phyloP scores from a whole-genome alignment of 441 rosid genomes.

The Bocquillonia castaneifolia region DNA sequence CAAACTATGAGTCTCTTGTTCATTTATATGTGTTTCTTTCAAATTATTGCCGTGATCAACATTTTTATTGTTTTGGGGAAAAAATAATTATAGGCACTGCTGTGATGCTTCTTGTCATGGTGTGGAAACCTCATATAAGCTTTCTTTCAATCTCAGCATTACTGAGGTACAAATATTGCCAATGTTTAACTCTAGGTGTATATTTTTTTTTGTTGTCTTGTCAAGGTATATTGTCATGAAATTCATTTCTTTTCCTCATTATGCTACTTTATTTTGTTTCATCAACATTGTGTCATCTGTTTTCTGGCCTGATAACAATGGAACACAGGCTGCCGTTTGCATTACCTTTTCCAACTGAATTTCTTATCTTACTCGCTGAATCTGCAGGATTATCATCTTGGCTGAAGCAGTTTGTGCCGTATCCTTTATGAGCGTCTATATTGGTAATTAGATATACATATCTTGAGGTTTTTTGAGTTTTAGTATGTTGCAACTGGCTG shows the following conservation, averaged over 20 bases:
- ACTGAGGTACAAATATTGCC: constrained; percentile 46
- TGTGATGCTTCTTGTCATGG: constrained; percentile 81
- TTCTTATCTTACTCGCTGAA: constrained; percentile 15
- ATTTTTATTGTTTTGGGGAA: constrained; percentile 10
- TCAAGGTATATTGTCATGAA: background rate
- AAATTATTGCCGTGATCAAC: constrained; percentile 2
- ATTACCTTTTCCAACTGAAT: constrained; percentile 14
- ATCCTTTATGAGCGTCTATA: constrained; percentile 72
- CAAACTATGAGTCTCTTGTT: background rate
- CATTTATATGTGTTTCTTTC: constrained; percentile 4
- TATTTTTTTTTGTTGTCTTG: constrained; percentile 11
- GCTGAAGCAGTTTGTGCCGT: constrained; percentile 78
- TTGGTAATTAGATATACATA: constrained; percentile 49
- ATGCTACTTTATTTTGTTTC: background rate
- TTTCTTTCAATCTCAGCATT: constrained; percentile 63
- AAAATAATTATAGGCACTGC: constrained; percentile 69
- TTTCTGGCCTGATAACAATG: background rate
- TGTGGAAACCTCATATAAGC: constrained; percentile 62
- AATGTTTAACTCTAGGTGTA: background rate
- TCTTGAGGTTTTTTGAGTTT: background rate
- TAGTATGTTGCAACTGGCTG: background rate
- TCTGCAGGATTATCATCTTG: constrained; percentile 80
- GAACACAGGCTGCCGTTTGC: background rate
- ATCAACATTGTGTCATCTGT: background rate
- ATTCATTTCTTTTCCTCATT: background rate